Base-by-base conservation (phyloP, 1,284 basidiomycete species). In the Tremellales sp. region DNA sequence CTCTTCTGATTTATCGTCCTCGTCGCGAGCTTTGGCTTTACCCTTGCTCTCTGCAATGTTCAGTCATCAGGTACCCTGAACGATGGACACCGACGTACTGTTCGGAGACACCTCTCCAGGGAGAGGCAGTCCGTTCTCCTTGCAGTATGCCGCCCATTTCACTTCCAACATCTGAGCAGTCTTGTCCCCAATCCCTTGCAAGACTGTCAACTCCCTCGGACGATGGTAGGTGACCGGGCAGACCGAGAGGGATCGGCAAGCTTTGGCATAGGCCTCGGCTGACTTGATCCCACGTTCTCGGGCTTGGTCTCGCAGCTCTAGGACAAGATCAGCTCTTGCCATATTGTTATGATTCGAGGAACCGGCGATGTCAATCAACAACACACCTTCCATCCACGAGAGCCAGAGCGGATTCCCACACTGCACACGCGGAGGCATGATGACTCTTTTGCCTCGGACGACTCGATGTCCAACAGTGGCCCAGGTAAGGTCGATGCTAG, bases 351-450 rank as follows among this genome's bases (percentile, higher is more conserved):
- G n/a, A 44, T 13, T 13, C 12, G 35, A 26, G 12, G 3, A n/a
- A n/a, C n/a, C n/a, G n/a, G n/a, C n/a, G n/a, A n/a, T n/a, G n/a
- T n/a, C n/a, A n/a, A n/a, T 26, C 12, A n/a, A 5, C 2, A 13
- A 52, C 62, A 43, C 33, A 70, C 70, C 70, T 51, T 70, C 66
- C 40, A 70, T 58, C 70, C 68, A 72, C 41, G 56, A 50, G n/a
- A 72, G 52, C 53, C 67, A 74, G 11, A 74, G 57, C 8, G 71
- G 71, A 48, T 74, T 74, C 2, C 71, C 73, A 50, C 71, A 73
- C 43, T 52, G 53, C 26, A 59, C 45, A 12, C 53, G 53, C 17
- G 24, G 33, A 13, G 33, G 33, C 33, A 43, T 24, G n/a, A n/a
- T n/a, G n/a, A n/a, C n/a, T n/a, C n/a, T n/a, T n/a, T n/a, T n/a